Evolutionary conservation across 805 yeast species (phyloP).

Genomic region (Sugiyamaella valdiviana): DNA sequence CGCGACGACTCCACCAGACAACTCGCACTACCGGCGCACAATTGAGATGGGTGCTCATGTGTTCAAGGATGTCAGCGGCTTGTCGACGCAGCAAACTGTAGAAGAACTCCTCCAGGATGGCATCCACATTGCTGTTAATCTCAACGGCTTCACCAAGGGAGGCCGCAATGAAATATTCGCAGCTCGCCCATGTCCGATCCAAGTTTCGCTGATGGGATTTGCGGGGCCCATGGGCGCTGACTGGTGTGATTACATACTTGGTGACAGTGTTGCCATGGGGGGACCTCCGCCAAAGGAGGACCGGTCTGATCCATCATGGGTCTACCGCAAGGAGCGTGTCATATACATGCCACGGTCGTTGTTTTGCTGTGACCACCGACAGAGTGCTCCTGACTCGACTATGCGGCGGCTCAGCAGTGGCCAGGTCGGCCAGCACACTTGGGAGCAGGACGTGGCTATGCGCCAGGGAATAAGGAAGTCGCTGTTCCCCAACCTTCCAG

Average conservation of each 20-base stretch:
- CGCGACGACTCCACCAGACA: conserved; percentile 28
- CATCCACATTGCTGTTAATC: conserved; percentile 29
- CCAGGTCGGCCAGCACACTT: conserved; percentile 10
- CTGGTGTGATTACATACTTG: conserved; percentile 29
- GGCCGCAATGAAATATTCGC: conserved; percentile 32
- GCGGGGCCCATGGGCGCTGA: conserved; percentile 31
- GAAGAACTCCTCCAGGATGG: conserved; percentile 27
- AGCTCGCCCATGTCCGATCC: conserved; percentile 30
- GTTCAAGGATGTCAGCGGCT: conserved; percentile 24
- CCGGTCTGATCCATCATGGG: background rate
- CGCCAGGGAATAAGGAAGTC: conserved; percentile 20
- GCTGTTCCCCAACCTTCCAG: conserved; percentile 26
- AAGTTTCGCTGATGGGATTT: conserved; percentile 31
- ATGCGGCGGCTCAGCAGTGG: background rate
- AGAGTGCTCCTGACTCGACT: conserved; percentile 26
- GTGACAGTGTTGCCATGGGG: conserved; percentile 23
- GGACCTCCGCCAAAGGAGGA: background rate
- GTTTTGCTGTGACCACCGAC: conserved; percentile 33
- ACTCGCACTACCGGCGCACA: conserved; percentile 23
- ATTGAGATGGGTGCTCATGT: conserved; percentile 24
- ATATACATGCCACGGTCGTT: conserved; percentile 28
- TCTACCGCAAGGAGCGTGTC: conserved; percentile 24
- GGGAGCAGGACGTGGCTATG: conserved; percentile 22
- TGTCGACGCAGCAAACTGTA: conserved; percentile 24
- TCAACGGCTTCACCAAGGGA: conserved; percentile 33